phyloP scores from a whole-genome alignment of 2,329 filamentous ascomycete species.

The Fusarium sp. region DNA sequence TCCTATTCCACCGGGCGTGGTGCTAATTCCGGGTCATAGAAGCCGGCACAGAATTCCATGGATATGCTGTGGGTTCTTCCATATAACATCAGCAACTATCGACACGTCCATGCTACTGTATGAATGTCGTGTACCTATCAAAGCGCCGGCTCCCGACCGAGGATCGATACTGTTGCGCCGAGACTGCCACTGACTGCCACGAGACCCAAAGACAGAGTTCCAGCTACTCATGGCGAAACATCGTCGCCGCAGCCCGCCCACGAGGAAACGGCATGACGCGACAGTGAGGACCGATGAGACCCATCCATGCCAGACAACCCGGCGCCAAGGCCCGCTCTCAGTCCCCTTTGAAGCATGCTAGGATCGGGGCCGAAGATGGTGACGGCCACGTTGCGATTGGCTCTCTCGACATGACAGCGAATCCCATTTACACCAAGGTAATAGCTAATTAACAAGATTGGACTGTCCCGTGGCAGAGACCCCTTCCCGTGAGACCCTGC shows the following conservation, averaged over 20 bases:
- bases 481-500: slow-evolving; percentile 8
- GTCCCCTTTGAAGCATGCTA: slow-evolving; percentile 10
- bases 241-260: slow-evolving; percentile 13
- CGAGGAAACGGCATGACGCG: slow-evolving; percentile 10
- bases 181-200: neutral
- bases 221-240: slow-evolving; percentile 20
- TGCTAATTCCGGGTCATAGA: neutral
- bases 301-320: slow-evolving; percentile 14
- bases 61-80: neutral
- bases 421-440: neutral
- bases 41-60: neutral
- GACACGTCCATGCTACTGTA: neutral
- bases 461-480: neutral
- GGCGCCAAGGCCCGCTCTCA: neutral
- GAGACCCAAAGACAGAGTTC: slow-evolving; percentile 15
- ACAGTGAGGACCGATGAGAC: neutral
- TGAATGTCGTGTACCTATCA: neutral
- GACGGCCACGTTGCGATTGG: slow-evolving; percentile 7
- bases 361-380: slow-evolving; percentile 12
- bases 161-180: slow-evolving; percentile 11
- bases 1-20: neutral
- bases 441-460: neutral
- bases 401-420: neutral
- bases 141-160: neutral
- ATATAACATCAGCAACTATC: neutral